These are phyloP conservation scores for Eleusine indica DNA, from an alignment of 176 grass and related monocot species.

Conservation along the genomic window DNA sequence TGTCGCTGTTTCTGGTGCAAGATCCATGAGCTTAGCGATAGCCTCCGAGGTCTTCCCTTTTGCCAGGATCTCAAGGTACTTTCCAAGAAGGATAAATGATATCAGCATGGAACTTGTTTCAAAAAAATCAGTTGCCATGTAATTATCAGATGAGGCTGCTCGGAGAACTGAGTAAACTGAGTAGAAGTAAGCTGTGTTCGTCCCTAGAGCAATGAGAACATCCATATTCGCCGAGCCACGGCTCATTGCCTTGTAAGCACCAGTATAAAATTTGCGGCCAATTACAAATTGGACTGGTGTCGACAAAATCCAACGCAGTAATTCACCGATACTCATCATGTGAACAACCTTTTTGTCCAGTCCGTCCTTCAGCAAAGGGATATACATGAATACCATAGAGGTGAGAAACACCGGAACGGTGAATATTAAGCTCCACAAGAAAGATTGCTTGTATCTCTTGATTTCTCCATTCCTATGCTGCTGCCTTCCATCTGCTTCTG, in stretches of 20 bases:
- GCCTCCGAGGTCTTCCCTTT: constrained; percentile 98
- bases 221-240: constrained; percentile 93
- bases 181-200: constrained; percentile 92
- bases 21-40: constrained; percentile 96
- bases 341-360: constrained; percentile 74
- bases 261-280: constrained; percentile 79
- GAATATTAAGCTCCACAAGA: constrained; percentile 90
- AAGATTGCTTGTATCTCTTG: constrained; percentile 74
- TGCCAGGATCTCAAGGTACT: constrained; percentile 96
- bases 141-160: constrained; percentile 74
- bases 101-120: constrained; percentile 99
- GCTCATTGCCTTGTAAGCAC: constrained; percentile 80
- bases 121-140: constrained; percentile 86
- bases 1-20: constrained; percentile 80
- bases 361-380: constrained; percentile 57
- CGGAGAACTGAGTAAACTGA: constrained; percentile 82
- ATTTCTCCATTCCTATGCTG: constrained; percentile 76
- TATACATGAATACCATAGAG: constrained; percentile 98
- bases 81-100: constrained; percentile 95
- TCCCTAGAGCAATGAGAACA: constrained; percentile 93
- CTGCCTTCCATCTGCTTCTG: constrained; percentile 76
- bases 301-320: constrained; percentile 85
- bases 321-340: constrained; percentile 81
- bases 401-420: constrained; percentile 90
- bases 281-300: constrained; percentile 96